A percentile compares a stretch with the other conserved stretches of the same genome.
Evolutionary conservation across 352 stramenopile genomes (phyloP).

Genomic region (Pythium pectinolyticum): DNA sequence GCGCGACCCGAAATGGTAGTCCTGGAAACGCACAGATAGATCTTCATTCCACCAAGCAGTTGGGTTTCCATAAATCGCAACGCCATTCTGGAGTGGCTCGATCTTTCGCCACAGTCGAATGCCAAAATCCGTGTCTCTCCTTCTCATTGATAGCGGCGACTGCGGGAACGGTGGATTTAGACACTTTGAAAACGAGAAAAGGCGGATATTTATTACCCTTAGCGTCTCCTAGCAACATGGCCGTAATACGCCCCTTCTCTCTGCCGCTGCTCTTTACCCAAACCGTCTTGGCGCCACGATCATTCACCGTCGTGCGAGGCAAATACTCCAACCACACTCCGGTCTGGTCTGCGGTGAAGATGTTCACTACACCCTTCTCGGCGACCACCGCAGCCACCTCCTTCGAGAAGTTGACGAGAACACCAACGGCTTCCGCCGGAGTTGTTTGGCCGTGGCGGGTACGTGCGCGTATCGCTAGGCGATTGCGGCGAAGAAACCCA

Average conservation of each 20-base stretch:
- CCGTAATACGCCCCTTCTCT: slow-evolving; percentile 24
- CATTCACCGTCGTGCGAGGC: slow-evolving; percentile 18
- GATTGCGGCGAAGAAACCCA: slow-evolving; percentile 12
- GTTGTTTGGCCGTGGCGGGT: slow-evolving; percentile 18
- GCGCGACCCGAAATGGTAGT: slow-evolving; percentile 12
- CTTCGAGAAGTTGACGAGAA: neutral
- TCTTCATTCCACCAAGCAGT: slow-evolving; percentile 23
- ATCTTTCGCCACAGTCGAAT: slow-evolving; percentile 1
- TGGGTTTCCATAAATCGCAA: slow-evolving; percentile 12
- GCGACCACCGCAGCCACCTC: neutral
- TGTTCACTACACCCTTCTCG: slow-evolving; percentile 1
- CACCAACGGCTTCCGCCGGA: neutral
- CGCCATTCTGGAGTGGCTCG: neutral
- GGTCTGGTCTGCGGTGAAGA: slow-evolving; percentile 30
- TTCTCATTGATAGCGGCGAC: neutral
- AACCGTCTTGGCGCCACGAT: slow-evolving; percentile 16
- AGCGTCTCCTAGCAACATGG: slow-evolving; percentile 29
- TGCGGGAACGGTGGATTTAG: neutral
- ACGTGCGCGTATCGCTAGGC: slow-evolving; percentile 6
- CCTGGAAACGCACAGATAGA: slow-evolving; percentile 8
- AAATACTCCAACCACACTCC: slow-evolving; percentile 30
- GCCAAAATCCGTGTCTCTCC: slow-evolving; percentile 4
- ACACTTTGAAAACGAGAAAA: slow-evolving; percentile 2
- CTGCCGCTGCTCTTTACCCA: slow-evolving; percentile 24
- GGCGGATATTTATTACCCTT: slow-evolving; percentile 16